Conservation (phyloP, 2,329 filamentous ascomycete genomes). For the Dactylonectria macrodidyma region DNA sequence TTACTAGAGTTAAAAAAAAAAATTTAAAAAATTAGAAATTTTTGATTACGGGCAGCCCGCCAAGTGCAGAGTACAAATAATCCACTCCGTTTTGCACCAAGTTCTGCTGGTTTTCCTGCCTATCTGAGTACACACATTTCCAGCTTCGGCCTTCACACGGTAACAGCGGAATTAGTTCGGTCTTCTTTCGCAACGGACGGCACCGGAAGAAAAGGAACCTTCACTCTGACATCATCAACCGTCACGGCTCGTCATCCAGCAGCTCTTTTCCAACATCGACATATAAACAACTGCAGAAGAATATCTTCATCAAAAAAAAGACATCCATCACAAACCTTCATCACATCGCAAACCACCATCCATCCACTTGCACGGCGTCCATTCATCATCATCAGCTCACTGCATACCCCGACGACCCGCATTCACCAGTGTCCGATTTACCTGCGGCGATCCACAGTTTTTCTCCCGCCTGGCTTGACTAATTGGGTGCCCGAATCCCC, state of each 20-base stretch:
- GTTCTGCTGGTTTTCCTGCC: background rate
- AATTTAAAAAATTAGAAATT: background rate
- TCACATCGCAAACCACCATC: background rate
- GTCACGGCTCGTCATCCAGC: constrained; percentile 27
- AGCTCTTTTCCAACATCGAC: background rate
- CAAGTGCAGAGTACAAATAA: constrained; percentile 4
- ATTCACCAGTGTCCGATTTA: constrained; percentile 19
- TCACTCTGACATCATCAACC: constrained; percentile 44
- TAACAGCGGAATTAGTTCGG: constrained; percentile 51
- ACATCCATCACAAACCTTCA: no score
- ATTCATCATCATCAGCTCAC: constrained; percentile 12
- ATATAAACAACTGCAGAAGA: constrained; percentile 10
- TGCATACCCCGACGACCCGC: constrained; percentile 23
- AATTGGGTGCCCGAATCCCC: constrained; percentile 16
- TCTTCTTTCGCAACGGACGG: constrained; percentile 40
- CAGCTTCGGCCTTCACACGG: constrained; percentile 36
- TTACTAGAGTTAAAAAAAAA: background rate
- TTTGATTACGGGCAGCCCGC: background rate
- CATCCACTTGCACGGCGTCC: constrained; percentile 7
- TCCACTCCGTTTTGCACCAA: background rate
- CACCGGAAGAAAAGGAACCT: constrained; percentile 33
- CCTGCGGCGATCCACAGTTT: constrained; percentile 28
- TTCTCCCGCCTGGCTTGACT: constrained; percentile 9
- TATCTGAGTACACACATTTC: background rate
- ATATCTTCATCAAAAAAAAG: constrained; percentile 1